A percentile compares a stretch with the other conserved stretches of the same genome.
Evolutionary conservation across 2,329 filamentous ascomycete genomes (phyloP).

Genomic region (Pestalotiopsis sp.): DNA sequence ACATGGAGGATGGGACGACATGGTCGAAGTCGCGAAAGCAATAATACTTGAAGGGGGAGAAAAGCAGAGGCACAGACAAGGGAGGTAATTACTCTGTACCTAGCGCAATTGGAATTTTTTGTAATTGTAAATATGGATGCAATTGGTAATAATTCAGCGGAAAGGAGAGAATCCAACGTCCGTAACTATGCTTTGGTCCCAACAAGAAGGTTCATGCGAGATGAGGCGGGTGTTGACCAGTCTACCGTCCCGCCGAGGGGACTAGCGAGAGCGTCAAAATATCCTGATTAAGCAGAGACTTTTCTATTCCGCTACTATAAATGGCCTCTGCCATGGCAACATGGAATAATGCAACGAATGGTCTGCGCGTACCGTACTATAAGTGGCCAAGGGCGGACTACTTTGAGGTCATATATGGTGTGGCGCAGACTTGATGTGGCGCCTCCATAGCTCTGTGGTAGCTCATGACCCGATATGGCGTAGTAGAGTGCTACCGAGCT

Average conservation of each 20-base stretch:
- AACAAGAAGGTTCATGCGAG: conserved; percentile 1
- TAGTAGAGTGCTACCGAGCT: background rate
- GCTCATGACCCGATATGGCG: background rate
- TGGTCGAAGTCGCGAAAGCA: background rate
- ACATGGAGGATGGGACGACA: background rate
- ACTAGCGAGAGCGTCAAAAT: background rate
- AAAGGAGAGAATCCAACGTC: background rate
- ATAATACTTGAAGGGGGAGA: background rate
- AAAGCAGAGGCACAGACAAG: background rate
- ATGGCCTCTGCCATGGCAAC: background rate
- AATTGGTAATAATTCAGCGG: background rate
- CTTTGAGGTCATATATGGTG: background rate
- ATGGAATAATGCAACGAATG: background rate
- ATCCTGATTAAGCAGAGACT: background rate
- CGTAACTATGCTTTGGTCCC: background rate
- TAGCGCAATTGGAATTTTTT: background rate
- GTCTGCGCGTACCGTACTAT: background rate
- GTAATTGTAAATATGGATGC: conserved; percentile 9
- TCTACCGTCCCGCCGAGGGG: background rate
- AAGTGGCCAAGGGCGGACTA: background rate
- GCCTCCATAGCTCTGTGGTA: background rate
- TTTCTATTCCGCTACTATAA: background rate
- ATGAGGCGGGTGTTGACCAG: background rate
- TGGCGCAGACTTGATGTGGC: background rate
- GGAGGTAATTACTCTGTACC: background rate